These are phyloP conservation scores for Rhizopogon vinicolor DNA, from an alignment of 768 basidiomycete genomes.

Conservation along the genomic window DNA sequence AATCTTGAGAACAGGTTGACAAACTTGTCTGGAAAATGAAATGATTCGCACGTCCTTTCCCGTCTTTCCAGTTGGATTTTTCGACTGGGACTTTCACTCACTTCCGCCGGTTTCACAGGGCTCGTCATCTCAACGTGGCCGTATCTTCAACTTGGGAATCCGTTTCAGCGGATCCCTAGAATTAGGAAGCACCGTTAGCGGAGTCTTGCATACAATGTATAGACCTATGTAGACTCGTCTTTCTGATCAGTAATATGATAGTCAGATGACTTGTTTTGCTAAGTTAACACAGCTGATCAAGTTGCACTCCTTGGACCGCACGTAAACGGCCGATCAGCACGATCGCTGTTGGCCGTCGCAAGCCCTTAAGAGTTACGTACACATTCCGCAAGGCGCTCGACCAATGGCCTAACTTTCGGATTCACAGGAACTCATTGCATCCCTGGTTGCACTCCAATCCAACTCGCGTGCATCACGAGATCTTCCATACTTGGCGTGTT, in stretches of 20 bases:
- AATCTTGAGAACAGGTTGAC: neutral
- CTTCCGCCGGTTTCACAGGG: conserved; percentile 22
- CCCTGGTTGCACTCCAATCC: neutral
- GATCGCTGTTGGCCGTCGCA: neutral
- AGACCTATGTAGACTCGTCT: neutral
- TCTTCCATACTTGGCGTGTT: conserved; percentile 15
- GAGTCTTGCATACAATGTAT: neutral
- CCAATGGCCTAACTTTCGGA: neutral
- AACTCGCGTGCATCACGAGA: conserved; percentile 1
- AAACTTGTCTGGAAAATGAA: neutral
- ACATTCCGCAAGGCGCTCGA: neutral
- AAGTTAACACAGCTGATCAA: too few relatives aligned
- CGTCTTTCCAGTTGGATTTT: conserved; percentile 1
- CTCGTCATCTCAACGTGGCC: conserved; percentile 10
- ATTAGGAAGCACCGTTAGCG: neutral
- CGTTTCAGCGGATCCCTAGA: conserved; percentile 15
- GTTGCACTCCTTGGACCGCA: too few relatives aligned
- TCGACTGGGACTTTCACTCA: neutral
- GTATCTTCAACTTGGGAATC: conserved; percentile 18
- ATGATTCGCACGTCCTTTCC: conserved; percentile 1
- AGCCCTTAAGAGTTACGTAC: neutral
- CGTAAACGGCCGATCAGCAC: neutral
- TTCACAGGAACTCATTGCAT: conserved; percentile 1
- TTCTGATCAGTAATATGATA: conserved; percentile 1
- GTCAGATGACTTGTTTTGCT: neutral